Percentiles rank a stretch among this genome's conserved stretches.
These are phyloP conservation scores for Apophysomyces elegans DNA, from an alignment of 371 early-diverging fungal species.

Conservation along the genomic window DNA sequence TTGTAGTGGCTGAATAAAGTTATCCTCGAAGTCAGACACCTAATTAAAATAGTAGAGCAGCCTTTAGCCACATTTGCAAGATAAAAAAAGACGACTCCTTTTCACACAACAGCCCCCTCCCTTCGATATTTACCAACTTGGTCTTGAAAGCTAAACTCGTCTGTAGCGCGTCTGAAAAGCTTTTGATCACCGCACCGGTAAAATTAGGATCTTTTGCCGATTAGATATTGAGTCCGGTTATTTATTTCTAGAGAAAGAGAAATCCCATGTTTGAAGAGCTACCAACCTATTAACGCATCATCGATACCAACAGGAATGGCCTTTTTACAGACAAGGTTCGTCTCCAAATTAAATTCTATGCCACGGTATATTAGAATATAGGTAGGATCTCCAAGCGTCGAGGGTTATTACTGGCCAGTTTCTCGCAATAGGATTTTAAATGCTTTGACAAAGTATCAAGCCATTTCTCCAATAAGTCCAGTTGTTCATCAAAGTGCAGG, in stretches of 20 bases:
- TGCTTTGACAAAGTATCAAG: slow-evolving; percentile 50
- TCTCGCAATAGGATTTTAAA: slow-evolving; percentile 45
- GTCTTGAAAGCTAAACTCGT: slow-evolving; percentile 52
- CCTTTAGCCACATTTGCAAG: slow-evolving; percentile 13
- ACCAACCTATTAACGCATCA: slow-evolving; percentile 37
- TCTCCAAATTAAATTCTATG: slow-evolving; percentile 33
- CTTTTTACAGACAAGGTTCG: slow-evolving; percentile 33
- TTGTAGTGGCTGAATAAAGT: slow-evolving; percentile 63
- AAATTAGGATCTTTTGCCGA: slow-evolving; percentile 29
- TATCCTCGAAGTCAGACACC: slow-evolving; percentile 52
- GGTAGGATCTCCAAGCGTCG: background rate
- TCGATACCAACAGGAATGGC: slow-evolving; percentile 35
- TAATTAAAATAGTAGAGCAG: slow-evolving; percentile 14
- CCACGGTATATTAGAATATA: background rate
- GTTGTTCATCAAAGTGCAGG: slow-evolving; percentile 66
- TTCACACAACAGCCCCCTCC: background rate
- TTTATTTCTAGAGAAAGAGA: background rate
- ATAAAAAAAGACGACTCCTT: no score
- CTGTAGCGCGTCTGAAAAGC: slow-evolving; percentile 51
- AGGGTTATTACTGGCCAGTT: slow-evolving; percentile 45
- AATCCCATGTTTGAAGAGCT: slow-evolving; percentile 3
- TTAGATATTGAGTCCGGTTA: background rate
- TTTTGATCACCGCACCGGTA: slow-evolving; percentile 35
- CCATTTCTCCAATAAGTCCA: slow-evolving; percentile 68
- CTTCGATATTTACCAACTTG: slow-evolving; percentile 39